Base-by-base conservation (phyloP, 441 rosid genomes). In the Populus hybrid region DNA sequence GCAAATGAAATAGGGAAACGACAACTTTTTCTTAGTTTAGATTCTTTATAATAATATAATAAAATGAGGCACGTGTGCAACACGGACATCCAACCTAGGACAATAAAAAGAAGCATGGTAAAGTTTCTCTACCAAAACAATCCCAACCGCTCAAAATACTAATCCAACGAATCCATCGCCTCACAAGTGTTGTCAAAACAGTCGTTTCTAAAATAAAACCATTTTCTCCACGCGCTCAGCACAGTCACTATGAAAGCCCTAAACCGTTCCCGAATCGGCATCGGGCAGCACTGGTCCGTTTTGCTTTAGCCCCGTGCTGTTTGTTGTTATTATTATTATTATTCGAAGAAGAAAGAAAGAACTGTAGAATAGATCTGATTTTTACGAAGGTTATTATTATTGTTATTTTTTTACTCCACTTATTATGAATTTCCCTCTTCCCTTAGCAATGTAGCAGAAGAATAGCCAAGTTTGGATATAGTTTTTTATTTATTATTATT, bases 201-300 rank as follows among this genome's bases (percentile, higher is more conserved):
- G 46, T 5, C 67, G 35, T 46, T 65, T 68, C 2, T 3, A 16
- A 9, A 26, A 38, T 38, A 28, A 42, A 24, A 6, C 3, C 76
- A 6, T 9, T 66, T 40, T 2, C 70, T 12, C 26, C 64, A 65
- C 72, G 46, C 46, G 78, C 71, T 12, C 2, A 40, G 66, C 71
- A 28, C 9, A 40, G 53, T 6, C 19, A 40, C 61, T 11, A 3
- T 10, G 7, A 1, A n/a, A 67, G 67, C 50, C 78, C 78, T 53
- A 76, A 59, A 34, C 59, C 68, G 11, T 10, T 69, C 69, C 3
- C 79, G 67, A 76, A 24, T 40, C 65, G 14, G 65, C 38, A 5
- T 40, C 23, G 10, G 42, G 42, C 42, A 7, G 26, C 69, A 21
- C 16, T 7, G 34, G 5, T 14, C 4, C 59, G 7, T 4, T 35